Evolutionary conservation across 225 moss, liverwort and hornwort species (phyloP), one percentile per base, ranked within the genome.

Genomic region (Lunularia cruciata): DNA sequence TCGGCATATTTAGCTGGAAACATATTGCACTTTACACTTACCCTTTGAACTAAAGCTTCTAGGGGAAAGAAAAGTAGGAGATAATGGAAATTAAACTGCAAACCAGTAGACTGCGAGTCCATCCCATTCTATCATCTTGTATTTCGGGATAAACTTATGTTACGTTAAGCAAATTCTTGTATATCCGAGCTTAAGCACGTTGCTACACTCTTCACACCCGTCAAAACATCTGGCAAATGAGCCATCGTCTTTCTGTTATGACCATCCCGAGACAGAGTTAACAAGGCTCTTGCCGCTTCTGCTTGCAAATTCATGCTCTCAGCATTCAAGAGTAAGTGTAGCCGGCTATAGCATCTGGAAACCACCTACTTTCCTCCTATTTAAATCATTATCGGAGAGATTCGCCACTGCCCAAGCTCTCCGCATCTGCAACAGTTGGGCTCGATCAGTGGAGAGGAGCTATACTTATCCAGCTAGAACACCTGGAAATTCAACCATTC

Each of bases 381-480:
- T 37, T n/a, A 11, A 36, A 6, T 36, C 36, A 20, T 60, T 35
- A 20, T 60, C 37, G 16, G 60, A 35, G 31, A 60, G 60, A 60
- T 60, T 34, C 20, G 60, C 60, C 30, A 37, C 10, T 8, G 60
- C 36, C 35, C 36, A 23, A 1, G 60, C 36, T 34, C 27, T 35
- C n/a, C 36, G 35, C 60, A 12, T 19, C 20, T 20, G 60, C 60
- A 37, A 15, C 55, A 8, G n/a, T 22, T 5, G 60, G 60, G 60
- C n/a, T 34, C 36, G 8, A n/a, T 60, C 10, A 0, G 20, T 0
- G 2, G 10, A 20, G 30, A 60, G 60, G 6, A 60, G 15, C 20
- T 60, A 8, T 23, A 60, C 60, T 34, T 34, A 60, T 20, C 37
- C 60, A 14, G 57, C 57, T 16, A 57, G 26, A 34, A 32, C 57